Conservation (phyloP, 192 early-diverging fungal species). For the Martensiomyces pterosporus region DNA sequence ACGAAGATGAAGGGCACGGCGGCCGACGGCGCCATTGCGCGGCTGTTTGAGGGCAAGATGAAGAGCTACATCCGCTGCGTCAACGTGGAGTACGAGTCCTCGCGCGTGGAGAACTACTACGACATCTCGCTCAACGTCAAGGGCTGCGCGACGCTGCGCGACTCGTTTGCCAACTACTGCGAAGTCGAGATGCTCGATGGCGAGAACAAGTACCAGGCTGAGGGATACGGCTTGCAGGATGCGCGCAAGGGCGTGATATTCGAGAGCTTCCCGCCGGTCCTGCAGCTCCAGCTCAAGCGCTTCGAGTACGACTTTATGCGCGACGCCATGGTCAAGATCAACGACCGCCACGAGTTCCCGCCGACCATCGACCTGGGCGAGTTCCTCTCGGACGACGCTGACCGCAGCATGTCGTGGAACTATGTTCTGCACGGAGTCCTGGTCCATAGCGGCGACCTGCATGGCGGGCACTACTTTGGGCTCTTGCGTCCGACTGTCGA, state of each 20-base stretch:
- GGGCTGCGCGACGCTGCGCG: slow-evolving; percentile 77
- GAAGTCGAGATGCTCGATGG: slow-evolving; percentile 90
- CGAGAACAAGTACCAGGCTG: slow-evolving; percentile 95
- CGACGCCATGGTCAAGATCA: slow-evolving; percentile 93
- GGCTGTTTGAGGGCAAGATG: slow-evolving; percentile 95
- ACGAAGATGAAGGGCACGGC: slow-evolving; percentile 95
- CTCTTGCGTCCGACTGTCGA: slow-evolving; percentile 76
- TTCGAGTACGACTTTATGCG: slow-evolving; percentile 96
- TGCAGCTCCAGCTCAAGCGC: slow-evolving; percentile 94
- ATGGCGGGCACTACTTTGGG: slow-evolving; percentile 93
- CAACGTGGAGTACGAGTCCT: slow-evolving; percentile 92
- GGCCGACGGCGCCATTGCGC: slow-evolving; percentile 86
- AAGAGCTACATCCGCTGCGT: slow-evolving; percentile 97
- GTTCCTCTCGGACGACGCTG: slow-evolving; percentile 68
- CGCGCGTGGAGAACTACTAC: slow-evolving; percentile 92
- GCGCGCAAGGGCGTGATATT: slow-evolving; percentile 97
- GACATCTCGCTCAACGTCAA: slow-evolving; percentile 98
- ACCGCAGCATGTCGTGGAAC: slow-evolving; percentile 59
- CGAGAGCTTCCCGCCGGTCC: slow-evolving; percentile 83
- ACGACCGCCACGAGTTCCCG: slow-evolving; percentile 96
- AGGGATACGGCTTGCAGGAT: slow-evolving; percentile 91
- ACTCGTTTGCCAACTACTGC: slow-evolving; percentile 90
- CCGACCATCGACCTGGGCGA: slow-evolving; percentile 77
- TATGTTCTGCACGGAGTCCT: slow-evolving; percentile 94
- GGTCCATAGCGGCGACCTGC: slow-evolving; percentile 90